These are phyloP conservation scores for Bacidia gigantensis DNA, from an alignment of 495 filamentous ascomycete species.

Conservation along the genomic window DNA sequence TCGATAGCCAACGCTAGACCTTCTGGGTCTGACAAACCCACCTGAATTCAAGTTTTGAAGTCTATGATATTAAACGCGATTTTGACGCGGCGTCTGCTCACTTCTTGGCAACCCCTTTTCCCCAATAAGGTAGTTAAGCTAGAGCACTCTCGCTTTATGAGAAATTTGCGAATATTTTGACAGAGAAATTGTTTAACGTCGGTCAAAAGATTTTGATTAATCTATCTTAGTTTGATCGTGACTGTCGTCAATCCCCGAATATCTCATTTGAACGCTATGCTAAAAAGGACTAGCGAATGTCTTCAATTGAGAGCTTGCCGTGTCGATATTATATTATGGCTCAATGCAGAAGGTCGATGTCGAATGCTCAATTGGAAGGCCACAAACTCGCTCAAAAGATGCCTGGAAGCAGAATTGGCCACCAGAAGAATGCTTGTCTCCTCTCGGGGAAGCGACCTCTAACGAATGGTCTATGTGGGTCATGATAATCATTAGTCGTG, in stretches of 20 bases:
- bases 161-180: too few relatives aligned
- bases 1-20: too few relatives aligned
- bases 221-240: constrained; percentile 2
- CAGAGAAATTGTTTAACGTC: too few relatives aligned
- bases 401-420: neutral
- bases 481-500: constrained; percentile 10
- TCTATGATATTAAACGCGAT: too few relatives aligned
- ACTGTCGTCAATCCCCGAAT: neutral
- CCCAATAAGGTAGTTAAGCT: neutral
- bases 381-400: neutral
- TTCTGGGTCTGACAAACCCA: too few relatives aligned
- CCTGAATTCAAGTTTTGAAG: too few relatives aligned
- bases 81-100: too few relatives aligned
- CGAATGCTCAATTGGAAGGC: neutral
- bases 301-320: neutral
- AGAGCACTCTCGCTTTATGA: too few relatives aligned
- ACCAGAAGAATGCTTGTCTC: neutral
- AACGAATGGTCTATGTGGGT: constrained; percentile 9
- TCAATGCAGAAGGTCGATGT: neutral
- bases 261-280: constrained; percentile 2
- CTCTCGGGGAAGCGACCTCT: neutral
- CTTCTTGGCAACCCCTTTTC: neutral
- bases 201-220: neutral
- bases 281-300: neutral
- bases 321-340: neutral